These are phyloP conservation scores for Arabidopsis thaliana DNA, from an alignment of 345 rosid species.

Conservation along the genomic window TAIR10.1 NC_003075.7:7265001-7265500, in stretches of 20 bases:
- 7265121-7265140: background rate
- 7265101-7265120: slow-evolving; percentile 59
- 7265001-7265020: slow-evolving; percentile 94
- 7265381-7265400: slow-evolving; percentile 66
- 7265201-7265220: slow-evolving; percentile 72
- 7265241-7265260: slow-evolving; percentile 72
- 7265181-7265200: slow-evolving; percentile 58
- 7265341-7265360: slow-evolving; percentile 65
- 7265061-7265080: slow-evolving; percentile 81
- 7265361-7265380: slow-evolving; percentile 89
- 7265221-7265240: slow-evolving; percentile 64
- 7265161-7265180: slow-evolving; percentile 37
- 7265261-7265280: slow-evolving; percentile 80
- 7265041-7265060: slow-evolving; percentile 92
- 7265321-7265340: slow-evolving; percentile 58
- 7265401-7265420: slow-evolving; percentile 48
- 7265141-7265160: background rate
- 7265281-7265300: slow-evolving; percentile 70
- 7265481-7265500: background rate
- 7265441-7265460: background rate
- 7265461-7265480: slow-evolving; percentile 1
- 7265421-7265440: slow-evolving; percentile 28
- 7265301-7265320: slow-evolving; percentile 52
- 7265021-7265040: slow-evolving; percentile 95
- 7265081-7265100: slow-evolving; percentile 62